phyloP scores from a whole-genome alignment of 768 basidiomycete species.

The Melanogaster broomeanus region DNA sequence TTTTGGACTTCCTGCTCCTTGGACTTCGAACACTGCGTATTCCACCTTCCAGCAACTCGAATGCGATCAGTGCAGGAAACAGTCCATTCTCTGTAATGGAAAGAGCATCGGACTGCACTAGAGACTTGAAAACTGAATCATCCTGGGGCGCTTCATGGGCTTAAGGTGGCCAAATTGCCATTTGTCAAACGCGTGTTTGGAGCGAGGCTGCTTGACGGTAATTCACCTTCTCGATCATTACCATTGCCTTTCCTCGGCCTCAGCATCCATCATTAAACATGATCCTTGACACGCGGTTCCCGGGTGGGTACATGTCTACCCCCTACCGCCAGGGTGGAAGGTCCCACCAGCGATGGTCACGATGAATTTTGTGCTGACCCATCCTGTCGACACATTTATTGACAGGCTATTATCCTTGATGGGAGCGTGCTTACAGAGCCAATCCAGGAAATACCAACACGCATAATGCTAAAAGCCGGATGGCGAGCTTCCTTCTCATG shows the following conservation, averaged over 20 bases:
- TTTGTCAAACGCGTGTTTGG: conserved; percentile 28
- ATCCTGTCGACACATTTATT: not conserved
- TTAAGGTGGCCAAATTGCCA: conserved; percentile 18
- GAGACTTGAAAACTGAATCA: not conserved
- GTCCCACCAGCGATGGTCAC: conserved; percentile 1
- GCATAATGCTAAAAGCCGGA: conserved; percentile 18
- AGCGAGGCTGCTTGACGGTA: conserved; percentile 29
- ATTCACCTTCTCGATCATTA: conserved; percentile 20
- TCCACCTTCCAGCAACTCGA: no score
- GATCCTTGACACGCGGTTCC: conserved; percentile 19
- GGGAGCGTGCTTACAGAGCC: not conserved
- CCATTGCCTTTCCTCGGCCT: conserved; percentile 25
- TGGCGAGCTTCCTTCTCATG: not conserved
- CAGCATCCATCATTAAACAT: conserved; percentile 18
- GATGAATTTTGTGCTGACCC: conserved; percentile 6
- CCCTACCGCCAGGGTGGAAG: conserved; percentile 3
- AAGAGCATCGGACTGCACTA: not conserved
- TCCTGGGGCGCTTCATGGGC: conserved; percentile 1
- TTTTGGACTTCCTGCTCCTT: not conserved
- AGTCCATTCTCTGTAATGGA: not conserved
- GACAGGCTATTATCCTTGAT: not conserved
- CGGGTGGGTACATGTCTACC: conserved; percentile 8
- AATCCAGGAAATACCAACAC: conserved; percentile 1
- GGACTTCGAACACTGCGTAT: conserved; percentile 6
- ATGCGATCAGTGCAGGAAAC: not conserved